These are phyloP conservation scores for Vaccinium darrowii DNA, from an alignment of 148 eudicot species.

Conservation along the genomic window DNA sequence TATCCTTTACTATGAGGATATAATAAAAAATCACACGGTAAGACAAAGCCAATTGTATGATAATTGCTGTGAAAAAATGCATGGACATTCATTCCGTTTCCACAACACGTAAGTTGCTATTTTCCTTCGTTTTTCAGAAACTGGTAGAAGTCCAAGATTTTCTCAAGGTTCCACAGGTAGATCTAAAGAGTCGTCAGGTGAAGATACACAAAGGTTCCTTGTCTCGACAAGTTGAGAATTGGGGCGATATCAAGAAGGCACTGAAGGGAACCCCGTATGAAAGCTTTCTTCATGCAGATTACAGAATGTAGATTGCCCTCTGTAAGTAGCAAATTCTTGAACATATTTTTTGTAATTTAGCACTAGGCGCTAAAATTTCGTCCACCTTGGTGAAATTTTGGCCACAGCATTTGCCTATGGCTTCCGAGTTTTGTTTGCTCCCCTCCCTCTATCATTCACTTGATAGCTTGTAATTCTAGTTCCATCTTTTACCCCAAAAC, in stretches of 20 bases:
- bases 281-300: conserved; percentile 54
- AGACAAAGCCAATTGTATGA: conserved; percentile 34
- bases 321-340: conserved; percentile 17
- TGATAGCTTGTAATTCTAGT: background rate
- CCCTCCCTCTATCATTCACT: background rate
- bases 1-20: conserved; percentile 71
- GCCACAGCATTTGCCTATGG: background rate
- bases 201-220: conserved; percentile 85
- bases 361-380: conserved; percentile 17
- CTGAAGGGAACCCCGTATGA: conserved; percentile 78
- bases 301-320: conserved; percentile 33
- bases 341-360: conserved; percentile 22
- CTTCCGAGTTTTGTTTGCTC: background rate
- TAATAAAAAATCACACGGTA: conserved; percentile 67
- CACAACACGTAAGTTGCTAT: background rate
- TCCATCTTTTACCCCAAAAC: background rate
- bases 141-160: conserved; percentile 76
- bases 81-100: background rate
- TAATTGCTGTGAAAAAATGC: background rate
- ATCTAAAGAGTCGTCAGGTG: conserved; percentile 68
- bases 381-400: conserved; percentile 29
- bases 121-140: conserved; percentile 32
- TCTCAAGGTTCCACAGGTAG: conserved; percentile 58
- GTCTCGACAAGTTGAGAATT: conserved; percentile 69
- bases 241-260: conserved; percentile 60